Evolutionary conservation across 495 filamentous ascomycete genomes (phyloP).

Genomic region (Penicillium macrosclerotiorum): DNA sequence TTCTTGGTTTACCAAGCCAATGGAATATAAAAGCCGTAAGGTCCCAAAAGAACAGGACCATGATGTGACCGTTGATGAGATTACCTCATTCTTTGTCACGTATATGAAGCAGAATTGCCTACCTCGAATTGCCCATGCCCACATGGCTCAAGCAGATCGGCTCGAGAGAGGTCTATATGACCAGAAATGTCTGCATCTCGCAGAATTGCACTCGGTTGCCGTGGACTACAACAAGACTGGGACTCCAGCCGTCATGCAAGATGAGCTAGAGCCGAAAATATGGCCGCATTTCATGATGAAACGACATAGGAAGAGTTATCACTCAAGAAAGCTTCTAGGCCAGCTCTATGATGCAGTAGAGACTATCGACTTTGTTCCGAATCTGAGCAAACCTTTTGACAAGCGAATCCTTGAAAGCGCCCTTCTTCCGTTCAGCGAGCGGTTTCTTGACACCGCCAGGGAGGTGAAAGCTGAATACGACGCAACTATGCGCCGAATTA

Average conservation of each 20-base stretch:
- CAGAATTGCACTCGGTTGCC: conserved; percentile 80
- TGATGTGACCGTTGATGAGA: conserved; percentile 63
- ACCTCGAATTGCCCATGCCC: conserved; percentile 75
- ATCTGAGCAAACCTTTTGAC: conserved; percentile 71
- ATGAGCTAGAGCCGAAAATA: conserved; percentile 51
- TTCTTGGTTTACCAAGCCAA: conserved; percentile 68
- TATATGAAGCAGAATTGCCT: conserved; percentile 94
- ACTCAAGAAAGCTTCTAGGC: conserved; percentile 72
- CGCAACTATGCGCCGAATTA: conserved; percentile 67
- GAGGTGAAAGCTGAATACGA: conserved; percentile 78
- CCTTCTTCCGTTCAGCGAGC: conserved; percentile 48
- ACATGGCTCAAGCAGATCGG: conserved; percentile 74
- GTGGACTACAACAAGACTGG: conserved; percentile 97
- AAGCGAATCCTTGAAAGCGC: conserved; percentile 63
- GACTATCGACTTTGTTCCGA: conserved; percentile 67
- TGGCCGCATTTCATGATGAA: conserved; percentile 97
- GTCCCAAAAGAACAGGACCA: conserved; percentile 51
- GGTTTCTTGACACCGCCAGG: conserved; percentile 55
- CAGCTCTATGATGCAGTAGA: conserved; percentile 75
- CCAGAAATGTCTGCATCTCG: conserved; percentile 70
- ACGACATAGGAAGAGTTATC: conserved; percentile 52
- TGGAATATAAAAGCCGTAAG: conserved; percentile 62
- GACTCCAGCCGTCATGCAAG: conserved; percentile 63
- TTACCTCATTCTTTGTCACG: conserved; percentile 81
- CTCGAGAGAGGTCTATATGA: conserved; percentile 62